Evolutionary conservation across 306 rosid species (phyloP), one percentile per base, ranked within the genome.

Genomic region (Prunus salicina): DNA sequence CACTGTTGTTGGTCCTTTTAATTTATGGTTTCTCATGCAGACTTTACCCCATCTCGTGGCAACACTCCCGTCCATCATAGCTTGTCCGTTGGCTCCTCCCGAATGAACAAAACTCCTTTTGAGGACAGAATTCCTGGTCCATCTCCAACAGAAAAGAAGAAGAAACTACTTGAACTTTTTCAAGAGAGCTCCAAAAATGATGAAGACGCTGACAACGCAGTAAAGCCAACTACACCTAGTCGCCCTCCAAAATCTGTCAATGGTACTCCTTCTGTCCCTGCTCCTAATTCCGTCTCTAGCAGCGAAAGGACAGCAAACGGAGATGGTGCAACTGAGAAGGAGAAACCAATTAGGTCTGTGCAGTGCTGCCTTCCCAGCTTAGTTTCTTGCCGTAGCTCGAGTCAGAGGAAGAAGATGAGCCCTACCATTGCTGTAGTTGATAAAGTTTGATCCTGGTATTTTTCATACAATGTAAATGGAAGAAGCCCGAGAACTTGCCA

Each of bases 331-430:
- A 25, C 41, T 6, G 74, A 60, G 30, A 75, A 67, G 81, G 90
- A 82, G 67, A 87, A 72, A 63, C 52, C 90, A 32, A 70, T 86
- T 25, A 86, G 87, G 64, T 77, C 93, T 60, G 46, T 55, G 55
- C 89, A 86, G 52, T 70, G 97, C 77, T 95, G 99, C 78, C 87
- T 95, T 79, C 96, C 99, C 4, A 83, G 90, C 89, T 82, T 95
- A 84, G 83, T 79, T 74, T 89, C 96, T 4, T 84, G 93, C 74
- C 78, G 88, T 38, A 89, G 93, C 87, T 89, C 85, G 20, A 80
- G 90, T 45, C 90, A 86, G 70, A 87, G 92, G 85, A 88, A 90
- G 87, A 95, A 86, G 88, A 81, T 82, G 65, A 85, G 84, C 78
- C 89, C 90, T 47, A 87, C 93, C 62, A 67, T 91, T 58, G 88